Conservation (phyloP, 2,329 filamentous ascomycete genomes). For the Scedosporium apiospermum region DNA sequence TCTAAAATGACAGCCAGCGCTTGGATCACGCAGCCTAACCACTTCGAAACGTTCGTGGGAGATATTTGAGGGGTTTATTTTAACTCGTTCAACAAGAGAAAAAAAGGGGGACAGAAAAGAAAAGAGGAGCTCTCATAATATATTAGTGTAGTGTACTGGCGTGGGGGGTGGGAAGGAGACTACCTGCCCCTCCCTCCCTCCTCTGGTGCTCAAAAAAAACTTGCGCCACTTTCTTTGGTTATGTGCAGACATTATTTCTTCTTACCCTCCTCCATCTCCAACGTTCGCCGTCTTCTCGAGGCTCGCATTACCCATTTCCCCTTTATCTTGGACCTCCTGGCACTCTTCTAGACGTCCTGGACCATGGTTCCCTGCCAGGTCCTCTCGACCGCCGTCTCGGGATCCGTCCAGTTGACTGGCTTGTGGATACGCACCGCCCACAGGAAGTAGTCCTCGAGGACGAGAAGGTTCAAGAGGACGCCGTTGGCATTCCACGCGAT, state of each 20-base stretch:
- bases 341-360: conserved; percentile 10
- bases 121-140: too few species aligned
- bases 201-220: too few species aligned
- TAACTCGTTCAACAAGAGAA: too few species aligned
- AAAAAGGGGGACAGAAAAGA: too few species aligned
- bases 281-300: too few species aligned
- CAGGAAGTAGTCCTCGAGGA: conserved; percentile 60
- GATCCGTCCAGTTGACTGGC: conserved; percentile 35
- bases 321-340: background rate
- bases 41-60: background rate
- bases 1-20: background rate
- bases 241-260: too few species aligned
- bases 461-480: conserved; percentile 51
- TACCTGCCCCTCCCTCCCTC: too few species aligned
- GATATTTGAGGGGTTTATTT: too few species aligned
- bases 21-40: background rate
- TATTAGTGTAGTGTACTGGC: too few species aligned
- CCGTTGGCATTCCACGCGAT: conserved; percentile 51
- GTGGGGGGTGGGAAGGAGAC: too few species aligned
- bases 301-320: background rate
- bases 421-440: conserved; percentile 56
- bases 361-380: conserved; percentile 18
- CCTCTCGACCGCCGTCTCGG: conserved; percentile 24
- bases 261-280: too few species aligned
- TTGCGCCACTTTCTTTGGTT: too few species aligned